Percentiles rank a stretch among this genome's conserved stretches.
These are phyloP conservation scores for Dendrobium catenatum DNA, from an alignment of 106 monocot genomes.

Conservation along the genomic window DNA sequence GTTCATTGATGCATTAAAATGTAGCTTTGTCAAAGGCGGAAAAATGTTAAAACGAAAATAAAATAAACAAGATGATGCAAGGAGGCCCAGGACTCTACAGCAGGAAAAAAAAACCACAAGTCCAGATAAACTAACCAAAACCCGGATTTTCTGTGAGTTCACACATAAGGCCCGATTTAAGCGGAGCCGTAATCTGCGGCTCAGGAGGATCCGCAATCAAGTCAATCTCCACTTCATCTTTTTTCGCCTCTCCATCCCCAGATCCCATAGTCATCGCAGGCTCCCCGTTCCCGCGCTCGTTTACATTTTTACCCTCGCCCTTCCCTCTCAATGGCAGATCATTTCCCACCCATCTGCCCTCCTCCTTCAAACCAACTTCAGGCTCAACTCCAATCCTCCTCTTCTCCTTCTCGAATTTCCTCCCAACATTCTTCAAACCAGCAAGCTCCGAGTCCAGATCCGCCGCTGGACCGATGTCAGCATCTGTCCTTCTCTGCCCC, in stretches of 20 bases:
- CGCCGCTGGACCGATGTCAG: slow-evolving; percentile 9
- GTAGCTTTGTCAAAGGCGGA: background rate
- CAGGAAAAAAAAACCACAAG: background rate
- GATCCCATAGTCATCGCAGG: background rate
- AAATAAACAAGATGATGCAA: background rate
- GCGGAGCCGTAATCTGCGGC: slow-evolving; percentile 19
- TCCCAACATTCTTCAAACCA: slow-evolving; percentile 9
- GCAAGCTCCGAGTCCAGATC: background rate
- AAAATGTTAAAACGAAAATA: background rate
- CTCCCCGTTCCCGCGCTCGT: slow-evolving; percentile 5
- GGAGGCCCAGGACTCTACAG: background rate
- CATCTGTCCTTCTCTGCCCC: slow-evolving; percentile 28
- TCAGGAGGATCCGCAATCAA: slow-evolving; percentile 38
- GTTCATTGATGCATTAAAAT: background rate
- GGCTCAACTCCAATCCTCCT: slow-evolving; percentile 14
- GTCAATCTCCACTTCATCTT: slow-evolving; percentile 41
- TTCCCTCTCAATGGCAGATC: background rate
- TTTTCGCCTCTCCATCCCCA: slow-evolving; percentile 14
- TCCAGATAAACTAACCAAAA: slow-evolving; percentile 33
- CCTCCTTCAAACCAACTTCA: slow-evolving; percentile 11
- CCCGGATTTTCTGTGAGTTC: slow-evolving; percentile 48
- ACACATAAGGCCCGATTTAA: slow-evolving; percentile 27
- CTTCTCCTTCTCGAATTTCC: slow-evolving; percentile 17
- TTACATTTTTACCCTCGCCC: slow-evolving; percentile 6
- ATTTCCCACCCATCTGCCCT: background rate